These are phyloP conservation scores for Fusarium fracticaudum DNA, from an alignment of 2,329 filamentous ascomycete species.

Conservation along the genomic window DNA sequence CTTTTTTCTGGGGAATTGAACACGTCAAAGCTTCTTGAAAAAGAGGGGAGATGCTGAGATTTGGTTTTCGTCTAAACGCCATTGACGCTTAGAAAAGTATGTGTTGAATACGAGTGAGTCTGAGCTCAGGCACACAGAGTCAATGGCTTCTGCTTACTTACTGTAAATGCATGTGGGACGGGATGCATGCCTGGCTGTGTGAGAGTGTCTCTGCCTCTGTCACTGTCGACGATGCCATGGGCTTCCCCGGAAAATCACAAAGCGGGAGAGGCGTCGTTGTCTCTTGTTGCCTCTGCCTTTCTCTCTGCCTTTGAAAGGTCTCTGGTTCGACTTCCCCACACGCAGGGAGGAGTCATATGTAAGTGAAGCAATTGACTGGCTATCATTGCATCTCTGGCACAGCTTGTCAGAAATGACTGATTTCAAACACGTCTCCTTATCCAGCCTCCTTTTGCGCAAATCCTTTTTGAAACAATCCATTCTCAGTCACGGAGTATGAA, in stretches of 20 bases:
- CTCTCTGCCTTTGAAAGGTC: not conserved
- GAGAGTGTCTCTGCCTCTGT: not conserved
- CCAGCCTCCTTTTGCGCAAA: conserved; percentile 5
- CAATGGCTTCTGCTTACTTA: not conserved
- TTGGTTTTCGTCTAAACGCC: conserved; percentile 32
- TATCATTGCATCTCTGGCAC: not conserved
- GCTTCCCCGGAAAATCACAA: conserved; percentile 35
- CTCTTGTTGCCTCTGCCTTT: conserved; percentile 23
- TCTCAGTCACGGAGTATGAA: not conserved
- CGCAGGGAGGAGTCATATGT: conserved; percentile 14
- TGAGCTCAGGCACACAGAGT: conserved; percentile 17
- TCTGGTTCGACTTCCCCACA: conserved; percentile 7
- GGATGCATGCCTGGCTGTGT: not conserved
- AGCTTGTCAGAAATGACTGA: conserved; percentile 23
- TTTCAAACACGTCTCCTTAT: conserved; percentile 13
- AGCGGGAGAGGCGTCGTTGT: conserved; percentile 41
- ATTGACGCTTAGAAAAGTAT: conserved; percentile 31
- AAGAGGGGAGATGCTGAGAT: not conserved
- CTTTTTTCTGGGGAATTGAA: conserved; percentile 5
- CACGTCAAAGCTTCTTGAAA: conserved; percentile 14
- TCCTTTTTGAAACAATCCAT: conserved; percentile 16
- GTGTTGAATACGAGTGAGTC: not conserved
- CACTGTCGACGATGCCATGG: not conserved
- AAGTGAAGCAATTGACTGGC: conserved; percentile 2
- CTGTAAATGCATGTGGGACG: not conserved